phyloP scores from a whole-genome alignment of 2,329 filamentous ascomycete genomes.

The Colletotrichum tropicicola region DNA sequence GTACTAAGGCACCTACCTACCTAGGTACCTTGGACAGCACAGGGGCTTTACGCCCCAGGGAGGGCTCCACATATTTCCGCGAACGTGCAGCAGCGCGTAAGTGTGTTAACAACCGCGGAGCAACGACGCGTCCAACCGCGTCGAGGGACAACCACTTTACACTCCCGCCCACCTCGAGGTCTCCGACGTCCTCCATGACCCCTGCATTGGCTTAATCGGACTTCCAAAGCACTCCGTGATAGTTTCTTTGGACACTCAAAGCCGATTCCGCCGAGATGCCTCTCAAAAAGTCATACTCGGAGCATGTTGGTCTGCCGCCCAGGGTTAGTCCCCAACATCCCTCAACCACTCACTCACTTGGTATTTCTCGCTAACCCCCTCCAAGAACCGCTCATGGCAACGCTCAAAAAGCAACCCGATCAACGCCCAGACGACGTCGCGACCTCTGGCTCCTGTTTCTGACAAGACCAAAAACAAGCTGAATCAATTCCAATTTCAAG shows the following conservation, averaged over 20 bases:
- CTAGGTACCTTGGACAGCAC: background rate
- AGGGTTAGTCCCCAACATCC: constrained; percentile 39
- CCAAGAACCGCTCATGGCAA: constrained; percentile 58
- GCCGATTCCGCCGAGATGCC: constrained; percentile 36
- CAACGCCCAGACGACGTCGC: constrained; percentile 44
- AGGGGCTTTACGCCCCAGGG: too few relatives aligned
- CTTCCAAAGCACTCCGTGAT: constrained; percentile 33
- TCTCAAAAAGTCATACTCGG: constrained; percentile 53
- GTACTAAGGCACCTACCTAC: background rate
- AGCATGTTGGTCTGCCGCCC: constrained; percentile 34
- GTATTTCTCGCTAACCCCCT: constrained; percentile 18
- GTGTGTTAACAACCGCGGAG: constrained; percentile 10
- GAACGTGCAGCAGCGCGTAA: constrained; percentile 21
- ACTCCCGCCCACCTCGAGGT: background rate
- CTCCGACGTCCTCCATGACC: constrained; percentile 13
- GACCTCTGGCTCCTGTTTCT: constrained; percentile 60
- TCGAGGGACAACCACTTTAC: constrained; percentile 28
- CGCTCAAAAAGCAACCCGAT: constrained; percentile 62
- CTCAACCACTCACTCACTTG: constrained; percentile 16
- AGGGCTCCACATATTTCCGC: too few relatives aligned
- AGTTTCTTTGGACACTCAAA: constrained; percentile 38
- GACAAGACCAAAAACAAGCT: constrained; percentile 69
- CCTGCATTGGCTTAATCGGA: constrained; percentile 8
- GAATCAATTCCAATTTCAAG: constrained; percentile 63
- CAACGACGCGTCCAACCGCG: constrained; percentile 22